Base-by-base conservation (phyloP, 768 basidiomycete genomes). In the Suillus spraguei region DNA sequence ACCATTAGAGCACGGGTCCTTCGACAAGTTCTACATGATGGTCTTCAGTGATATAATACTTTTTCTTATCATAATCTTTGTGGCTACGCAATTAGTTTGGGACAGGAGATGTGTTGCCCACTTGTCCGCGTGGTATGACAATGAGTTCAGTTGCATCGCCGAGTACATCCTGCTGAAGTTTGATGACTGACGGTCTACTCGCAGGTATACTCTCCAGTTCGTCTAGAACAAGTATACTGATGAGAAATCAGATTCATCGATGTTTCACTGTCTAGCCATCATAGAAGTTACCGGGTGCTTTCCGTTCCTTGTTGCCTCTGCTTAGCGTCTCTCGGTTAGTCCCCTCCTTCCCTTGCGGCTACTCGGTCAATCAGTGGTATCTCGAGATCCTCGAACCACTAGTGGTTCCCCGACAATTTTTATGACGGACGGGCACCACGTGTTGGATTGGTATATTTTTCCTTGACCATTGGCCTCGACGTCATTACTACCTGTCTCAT, bases 121-220 rank as follows among this genome's bases (percentile, higher is more conserved):
- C 56, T 52, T 64, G 14, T 67, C 71, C 1, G 65, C 66, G 0
- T 76, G 77, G 70, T 75, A 75, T 49, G 66, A 76, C 74, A 3
- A 55, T 76, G 32, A 75, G 77, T 7, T 68, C 72, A 24, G 65
- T 68, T 7, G 72, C 74, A 10, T 65, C 28, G 28, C 28, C 28
- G 28, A 28, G 28, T 2, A 74, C 16, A 64, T 70, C 24, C n/a
- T 73, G 17, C 61, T 77, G 22, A 77, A 79, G 14, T 69, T 79
- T n/a, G 14, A 64, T 80, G 66, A 74, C 74, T 10, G 78, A 80
- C 49, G 80, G 67, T 1, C 60, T 81, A 50, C 70, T 82, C 65
- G 81, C 82, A 59, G 53, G 77, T 64, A 35, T 41, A 41, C 33
- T 33, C 28, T 17, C 5, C 8, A 46, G 32, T 36, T 44, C 10